A percentile compares a stretch with the other conserved stretches of the same genome.
phyloP scores from a whole-genome alignment of 352 stramenopile species.

The Elongisporangium undulatum region DNA sequence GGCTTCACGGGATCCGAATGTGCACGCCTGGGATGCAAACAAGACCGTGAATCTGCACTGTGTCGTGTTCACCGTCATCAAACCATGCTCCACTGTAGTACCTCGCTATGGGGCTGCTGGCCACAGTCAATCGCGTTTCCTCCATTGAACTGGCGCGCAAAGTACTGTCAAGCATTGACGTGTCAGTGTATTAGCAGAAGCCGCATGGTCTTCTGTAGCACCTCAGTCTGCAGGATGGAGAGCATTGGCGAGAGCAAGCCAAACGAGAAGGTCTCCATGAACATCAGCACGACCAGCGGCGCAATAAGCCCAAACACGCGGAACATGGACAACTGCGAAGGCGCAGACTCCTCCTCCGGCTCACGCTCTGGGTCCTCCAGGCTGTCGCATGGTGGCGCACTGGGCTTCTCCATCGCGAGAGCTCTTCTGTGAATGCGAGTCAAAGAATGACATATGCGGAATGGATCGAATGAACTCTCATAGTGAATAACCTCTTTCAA shows the following conservation, averaged over 20 bases:
- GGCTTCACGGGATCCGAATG: slow-evolving; percentile 59
- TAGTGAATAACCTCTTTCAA: not conserved
- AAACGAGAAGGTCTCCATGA: slow-evolving; percentile 51
- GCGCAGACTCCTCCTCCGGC: not conserved
- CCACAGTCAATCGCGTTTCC: slow-evolving; percentile 54
- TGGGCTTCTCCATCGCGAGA: not conserved
- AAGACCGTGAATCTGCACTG: too few relatives aligned
- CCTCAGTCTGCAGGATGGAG: slow-evolving; percentile 64
- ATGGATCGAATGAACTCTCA: not conserved
- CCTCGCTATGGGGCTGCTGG: slow-evolving; percentile 19
- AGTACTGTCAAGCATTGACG: slow-evolving; percentile 41
- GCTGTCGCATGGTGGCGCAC: not conserved
- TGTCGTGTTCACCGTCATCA: not conserved
- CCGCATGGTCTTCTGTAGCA: slow-evolving; percentile 7
- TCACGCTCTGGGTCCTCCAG: not conserved
- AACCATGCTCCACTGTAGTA: not conserved
- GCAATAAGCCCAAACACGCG: slow-evolving; percentile 12
- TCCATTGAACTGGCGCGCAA: slow-evolving; percentile 50
- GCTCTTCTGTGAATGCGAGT: not conserved
- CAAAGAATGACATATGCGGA: not conserved
- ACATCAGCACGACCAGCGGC: slow-evolving; percentile 35
- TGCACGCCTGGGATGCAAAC: slow-evolving; percentile 29
- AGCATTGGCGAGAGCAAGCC: slow-evolving; percentile 64
- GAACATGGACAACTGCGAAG: not conserved
- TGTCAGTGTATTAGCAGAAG: not conserved